These are phyloP conservation scores for Fusarium austroafricanum DNA, from an alignment of 2,329 filamentous ascomycete species.

Conservation along the genomic window DNA sequence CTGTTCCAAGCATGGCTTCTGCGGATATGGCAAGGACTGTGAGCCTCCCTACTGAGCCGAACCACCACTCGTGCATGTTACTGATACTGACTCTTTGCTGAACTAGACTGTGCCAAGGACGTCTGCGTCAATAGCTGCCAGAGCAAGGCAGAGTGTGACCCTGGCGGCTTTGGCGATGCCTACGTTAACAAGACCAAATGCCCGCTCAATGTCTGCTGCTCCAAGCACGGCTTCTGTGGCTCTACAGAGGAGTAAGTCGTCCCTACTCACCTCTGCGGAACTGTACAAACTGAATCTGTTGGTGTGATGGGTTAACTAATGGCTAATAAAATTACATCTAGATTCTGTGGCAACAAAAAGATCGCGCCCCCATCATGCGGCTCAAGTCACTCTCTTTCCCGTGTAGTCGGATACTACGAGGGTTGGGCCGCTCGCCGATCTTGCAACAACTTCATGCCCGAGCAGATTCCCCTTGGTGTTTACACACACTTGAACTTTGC, in stretches of 20 bases:
- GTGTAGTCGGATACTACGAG: constrained; percentile 50
- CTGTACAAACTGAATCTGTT: too few species aligned
- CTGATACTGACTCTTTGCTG: too few species aligned
- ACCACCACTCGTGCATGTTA: background rate
- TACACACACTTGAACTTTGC: constrained; percentile 42
- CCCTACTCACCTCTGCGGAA: too few species aligned
- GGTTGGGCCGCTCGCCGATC: background rate
- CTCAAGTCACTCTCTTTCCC: background rate
- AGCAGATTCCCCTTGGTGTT: background rate
- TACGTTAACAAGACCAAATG: background rate
- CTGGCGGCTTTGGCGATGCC: background rate
- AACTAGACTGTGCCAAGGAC: background rate
- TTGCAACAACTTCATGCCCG: background rate
- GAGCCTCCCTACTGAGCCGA: background rate
- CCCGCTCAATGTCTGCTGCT: constrained; percentile 14
- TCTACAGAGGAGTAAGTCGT: background rate
- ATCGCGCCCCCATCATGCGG: background rate
- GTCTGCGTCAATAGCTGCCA: background rate
- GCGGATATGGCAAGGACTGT: constrained; percentile 45
- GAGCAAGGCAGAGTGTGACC: background rate
- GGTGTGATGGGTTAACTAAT: too few species aligned
- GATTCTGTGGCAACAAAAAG: constrained; percentile 3
- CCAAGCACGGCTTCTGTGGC: constrained; percentile 7
- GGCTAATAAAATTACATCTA: too few species aligned
- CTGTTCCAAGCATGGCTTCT: constrained; percentile 45